phyloP scores from a whole-genome alignment of 352 stramenopile genomes.

The Hyaloperonospora arabidopsidis region DNA sequence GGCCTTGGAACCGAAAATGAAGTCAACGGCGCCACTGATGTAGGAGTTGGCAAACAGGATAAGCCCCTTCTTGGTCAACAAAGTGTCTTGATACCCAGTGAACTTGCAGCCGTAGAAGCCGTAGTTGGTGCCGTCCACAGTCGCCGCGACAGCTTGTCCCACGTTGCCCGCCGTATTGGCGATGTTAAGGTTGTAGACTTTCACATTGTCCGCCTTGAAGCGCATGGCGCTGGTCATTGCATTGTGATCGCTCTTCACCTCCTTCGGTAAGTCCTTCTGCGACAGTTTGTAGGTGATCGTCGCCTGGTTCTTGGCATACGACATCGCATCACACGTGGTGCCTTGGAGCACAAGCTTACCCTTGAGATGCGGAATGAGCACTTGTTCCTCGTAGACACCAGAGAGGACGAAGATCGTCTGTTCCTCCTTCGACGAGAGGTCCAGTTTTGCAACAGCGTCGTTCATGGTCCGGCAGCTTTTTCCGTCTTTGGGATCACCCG shows the following conservation, averaged over 20 bases:
- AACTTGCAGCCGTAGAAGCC: slow-evolving; percentile 15
- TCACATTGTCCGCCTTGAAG: slow-evolving; percentile 11
- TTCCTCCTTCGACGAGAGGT: neutral
- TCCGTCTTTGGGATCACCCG: neutral
- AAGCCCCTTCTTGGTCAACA: slow-evolving; percentile 10
- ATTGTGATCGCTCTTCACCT: slow-evolving; percentile 8
- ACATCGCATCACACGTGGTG: slow-evolving; percentile 12
- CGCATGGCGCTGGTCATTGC: slow-evolving; percentile 10
- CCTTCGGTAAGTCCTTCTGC: slow-evolving; percentile 5
- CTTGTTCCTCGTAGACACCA: slow-evolving; percentile 9
- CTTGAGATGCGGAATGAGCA: slow-evolving; percentile 4
- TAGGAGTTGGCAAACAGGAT: slow-evolving; percentile 8
- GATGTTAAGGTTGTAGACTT: slow-evolving; percentile 13
- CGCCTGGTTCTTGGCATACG: slow-evolving; percentile 11
- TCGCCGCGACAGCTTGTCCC: slow-evolving; percentile 7
- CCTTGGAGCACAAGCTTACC: slow-evolving; percentile 10
- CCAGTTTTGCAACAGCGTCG: slow-evolving; percentile 6
- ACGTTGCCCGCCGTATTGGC: slow-evolving; percentile 1
- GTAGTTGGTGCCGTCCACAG: slow-evolving; percentile 9
- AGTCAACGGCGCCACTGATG: slow-evolving; percentile 12
- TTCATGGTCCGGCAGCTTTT: slow-evolving; percentile 4
- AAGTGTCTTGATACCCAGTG: slow-evolving; percentile 13
- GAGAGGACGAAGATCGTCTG: slow-evolving; percentile 16
- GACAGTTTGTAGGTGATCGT: slow-evolving; percentile 11
- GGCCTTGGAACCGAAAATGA: slow-evolving; percentile 8